Percentiles rank a stretch among this genome's conserved stretches.
These are phyloP conservation scores for Sphagnum contortum DNA, from an alignment of 225 moss, liverwort and hornwort species.

Conservation along the genomic window DNA sequence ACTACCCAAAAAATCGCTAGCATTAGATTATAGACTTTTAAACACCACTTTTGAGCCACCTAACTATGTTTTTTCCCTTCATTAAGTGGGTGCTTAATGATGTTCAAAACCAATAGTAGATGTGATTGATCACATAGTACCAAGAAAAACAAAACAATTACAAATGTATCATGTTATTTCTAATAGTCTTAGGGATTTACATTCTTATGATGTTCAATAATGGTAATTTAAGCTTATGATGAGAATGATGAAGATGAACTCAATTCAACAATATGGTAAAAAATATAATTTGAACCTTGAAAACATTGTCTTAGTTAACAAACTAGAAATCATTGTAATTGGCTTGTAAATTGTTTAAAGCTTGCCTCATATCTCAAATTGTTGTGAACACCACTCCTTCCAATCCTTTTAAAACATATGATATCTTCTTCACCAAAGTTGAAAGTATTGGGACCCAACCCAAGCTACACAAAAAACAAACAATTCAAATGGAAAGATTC, in stretches of 20 bases:
- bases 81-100: conserved; percentile 68
- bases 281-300: conserved; percentile 35
- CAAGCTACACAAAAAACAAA: background rate
- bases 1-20: no score
- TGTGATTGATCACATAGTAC: conserved; percentile 99
- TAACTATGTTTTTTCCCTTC: conserved; percentile 7
- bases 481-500: no score
- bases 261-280: no score
- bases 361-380: conserved; percentile 97
- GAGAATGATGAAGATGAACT: no score
- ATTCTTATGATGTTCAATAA: no score
- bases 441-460: background rate
- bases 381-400: conserved; percentile 94
- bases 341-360: conserved; percentile 95
- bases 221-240: no score
- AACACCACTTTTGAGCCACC: no score
- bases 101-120: conserved; percentile 66
- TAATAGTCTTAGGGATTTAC: background rate
- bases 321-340: conserved; percentile 87
- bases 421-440: conserved; percentile 36
- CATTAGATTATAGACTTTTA: no score
- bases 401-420: conserved; percentile 76
- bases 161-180: background rate
- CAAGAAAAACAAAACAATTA: background rate
- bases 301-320: conserved; percentile 80